Conservation (phyloP, 2,329 filamentous ascomycete species). For the Plectosphaerella sp. region DNA sequence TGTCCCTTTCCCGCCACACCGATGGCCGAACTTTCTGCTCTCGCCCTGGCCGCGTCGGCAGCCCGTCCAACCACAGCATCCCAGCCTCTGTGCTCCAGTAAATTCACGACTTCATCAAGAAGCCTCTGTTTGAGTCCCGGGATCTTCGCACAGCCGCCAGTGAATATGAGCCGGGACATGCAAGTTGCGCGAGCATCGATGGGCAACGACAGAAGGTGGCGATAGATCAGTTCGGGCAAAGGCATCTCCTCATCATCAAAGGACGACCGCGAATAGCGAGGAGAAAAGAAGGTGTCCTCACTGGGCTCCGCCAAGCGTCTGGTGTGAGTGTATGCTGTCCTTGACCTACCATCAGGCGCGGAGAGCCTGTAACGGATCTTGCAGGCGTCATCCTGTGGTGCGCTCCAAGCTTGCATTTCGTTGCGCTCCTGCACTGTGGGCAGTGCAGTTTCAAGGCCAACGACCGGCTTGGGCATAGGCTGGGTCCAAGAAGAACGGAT, state of each 20-base stretch:
- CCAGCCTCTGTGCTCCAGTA: slow-evolving; percentile 72
- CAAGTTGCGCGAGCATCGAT: slow-evolving; percentile 79
- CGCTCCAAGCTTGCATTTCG: slow-evolving; percentile 23
- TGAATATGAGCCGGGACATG: slow-evolving; percentile 85
- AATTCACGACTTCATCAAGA: slow-evolving; percentile 64
- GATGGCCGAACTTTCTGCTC: slow-evolving; percentile 22
- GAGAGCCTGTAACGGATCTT: too few relatives aligned
- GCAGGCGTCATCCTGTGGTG: too few relatives aligned
- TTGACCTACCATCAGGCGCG: background rate
- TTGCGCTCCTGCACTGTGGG: slow-evolving; percentile 55
- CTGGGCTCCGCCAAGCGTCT: slow-evolving; percentile 66
- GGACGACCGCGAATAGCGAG: slow-evolving; percentile 42
- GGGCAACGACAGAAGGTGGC: slow-evolving; percentile 68
- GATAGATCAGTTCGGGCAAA: slow-evolving; percentile 71
- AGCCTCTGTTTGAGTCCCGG: slow-evolving; percentile 76
- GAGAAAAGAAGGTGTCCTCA: slow-evolving; percentile 69
- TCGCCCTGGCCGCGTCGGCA: slow-evolving; percentile 49
- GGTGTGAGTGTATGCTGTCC: background rate
- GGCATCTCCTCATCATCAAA: slow-evolving; percentile 87
- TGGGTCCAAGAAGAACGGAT: slow-evolving; percentile 76
- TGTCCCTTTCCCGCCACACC: too few relatives aligned
- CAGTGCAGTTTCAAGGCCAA: slow-evolving; percentile 29
- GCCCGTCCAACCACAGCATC: slow-evolving; percentile 68
- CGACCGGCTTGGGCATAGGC: slow-evolving; percentile 12
- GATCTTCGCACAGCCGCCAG: slow-evolving; percentile 74